A percentile compares a stretch with the other conserved stretches of the same genome.
Conservation (phyloP, 495 filamentous ascomycete genomes). For the Neurospora hispaniola region DNA sequence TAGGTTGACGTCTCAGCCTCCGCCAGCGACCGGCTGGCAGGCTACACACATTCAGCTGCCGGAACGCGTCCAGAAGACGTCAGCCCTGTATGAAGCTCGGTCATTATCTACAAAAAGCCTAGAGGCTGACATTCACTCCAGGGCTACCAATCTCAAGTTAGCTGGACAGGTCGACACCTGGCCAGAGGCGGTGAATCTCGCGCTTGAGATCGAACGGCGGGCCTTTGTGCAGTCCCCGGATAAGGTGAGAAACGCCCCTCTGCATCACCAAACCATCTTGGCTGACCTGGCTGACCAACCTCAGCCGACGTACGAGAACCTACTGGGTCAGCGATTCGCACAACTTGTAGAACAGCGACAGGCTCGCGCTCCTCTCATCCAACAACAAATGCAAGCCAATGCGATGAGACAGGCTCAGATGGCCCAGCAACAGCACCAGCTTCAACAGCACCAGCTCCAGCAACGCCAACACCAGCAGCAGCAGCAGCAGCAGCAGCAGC, state of each 20-base stretch:
- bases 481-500: slow-evolving; percentile 17
- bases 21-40: slow-evolving; percentile 25
- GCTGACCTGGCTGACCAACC: slow-evolving; percentile 7
- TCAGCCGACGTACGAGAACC: slow-evolving; percentile 30
- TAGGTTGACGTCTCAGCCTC: slow-evolving; percentile 10
- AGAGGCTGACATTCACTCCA: neutral
- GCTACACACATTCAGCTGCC: slow-evolving; percentile 11
- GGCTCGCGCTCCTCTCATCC: slow-evolving; percentile 29
- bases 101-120: neutral
- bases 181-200: slow-evolving; percentile 21
- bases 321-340: slow-evolving; percentile 16
- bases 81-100: slow-evolving; percentile 24
- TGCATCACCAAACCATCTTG: slow-evolving; percentile 2
- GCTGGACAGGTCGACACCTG: slow-evolving; percentile 7
- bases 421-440: slow-evolving; percentile 19
- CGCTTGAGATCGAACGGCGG: slow-evolving; percentile 32
- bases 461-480: slow-evolving; percentile 15
- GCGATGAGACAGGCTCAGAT: slow-evolving; percentile 32
- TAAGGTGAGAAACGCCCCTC: slow-evolving; percentile 25
- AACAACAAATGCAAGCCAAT: slow-evolving; percentile 30
- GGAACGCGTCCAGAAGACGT: slow-evolving; percentile 23
- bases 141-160: neutral
- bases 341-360: slow-evolving; percentile 33
- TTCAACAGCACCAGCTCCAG: slow-evolving; percentile 16
- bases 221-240: slow-evolving; percentile 29